Base-by-base conservation (phyloP, 179 eudicot genomes). In the Beta lomatogona region DNA sequence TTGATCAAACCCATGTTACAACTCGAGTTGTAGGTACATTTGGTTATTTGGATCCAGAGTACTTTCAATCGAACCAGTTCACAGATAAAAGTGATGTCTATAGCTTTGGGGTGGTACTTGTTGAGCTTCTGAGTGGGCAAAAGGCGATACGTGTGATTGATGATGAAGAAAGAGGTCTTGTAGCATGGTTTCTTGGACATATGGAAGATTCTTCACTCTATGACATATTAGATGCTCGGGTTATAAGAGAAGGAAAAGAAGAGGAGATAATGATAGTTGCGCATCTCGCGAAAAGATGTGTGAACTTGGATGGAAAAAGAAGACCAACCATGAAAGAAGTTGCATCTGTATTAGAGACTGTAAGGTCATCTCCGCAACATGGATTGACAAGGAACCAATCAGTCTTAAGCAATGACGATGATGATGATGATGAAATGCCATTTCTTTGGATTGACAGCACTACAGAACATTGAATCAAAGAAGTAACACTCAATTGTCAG, bases 51-150 rank as follows among this genome's bases (percentile, higher is more conserved):
- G 86, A 84, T 57, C 86, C 83, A 4, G 83, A 77, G 70, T 84
- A 80, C 71, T 80, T 80, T 50, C 81, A 71, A 9, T 59, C 86
- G 9, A 55, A 71, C 60, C 86, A 80, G 3, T 64, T 80, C 14
- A 80, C 86, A 1, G 83, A 80, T 48, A 83, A 83, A 53, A 83
- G 86, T 54, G 86, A 83, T 25, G 86, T 83, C 16, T 83, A 83
- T 36, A 79, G 86, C 67, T 87, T 87, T 66, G 88, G 88, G 19
- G 89, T 89, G 5, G 91, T 89, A 7, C 79, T 89, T 8, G 83
- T 86, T 4, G 89, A 85, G 83, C 86, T 89, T 4, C 61, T 89
- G 72, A 87, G 87, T 13, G 82, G 88, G 19, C 60, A 78, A 73
- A 87, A 71, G 63, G 81, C 86, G 19, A 67, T 80, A 2, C 31